Base-by-base conservation (phyloP, 2,329 filamentous ascomycete species). In the Rhexocercosporidium sp. region DNA sequence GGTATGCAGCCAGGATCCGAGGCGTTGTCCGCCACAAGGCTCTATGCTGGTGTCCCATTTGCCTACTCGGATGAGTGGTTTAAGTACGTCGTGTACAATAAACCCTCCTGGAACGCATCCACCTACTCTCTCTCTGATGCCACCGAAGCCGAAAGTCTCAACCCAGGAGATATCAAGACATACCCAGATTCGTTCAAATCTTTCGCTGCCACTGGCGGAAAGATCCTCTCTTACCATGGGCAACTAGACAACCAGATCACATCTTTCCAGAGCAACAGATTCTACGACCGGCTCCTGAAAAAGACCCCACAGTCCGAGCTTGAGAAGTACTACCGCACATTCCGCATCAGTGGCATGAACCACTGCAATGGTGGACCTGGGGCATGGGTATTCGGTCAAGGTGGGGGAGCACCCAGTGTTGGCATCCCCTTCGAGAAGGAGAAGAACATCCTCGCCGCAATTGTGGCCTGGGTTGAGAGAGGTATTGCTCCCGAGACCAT, bases 281-380 rank as follows among this genome's bases (percentile, higher is more conserved):
- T 74, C 29, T 75, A 76, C 62, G 61, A 74, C 8, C 59, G 69
- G 31, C 68, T 75, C 0, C 31, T 71, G 84, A 27, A 25, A 25
- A n/a, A 65, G 53, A 59, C 46, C 14, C 18, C 62, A n/a, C 27
- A 59, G 22, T 44, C 20, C 20, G 39, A 65, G 41, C 29, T 65
- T 5, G 81, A 84, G 65, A 71, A 75, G 1, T 84, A 82, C 66
- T 81, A 84, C 70, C 80, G 85, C 57, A 82, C 80, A 75, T 87
- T 88, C 78, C 79, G 80, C 37, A 83, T 83, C 74, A 82, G 74
- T 66, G 86, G 85, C 7, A 84, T 85, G 78, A 77, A 73, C 4
- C 85, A 88, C 74, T 88, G 85, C 72, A 73, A 69, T 29, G 78
- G 79, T 3, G 85, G 86, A 16, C 78, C 76, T 0, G 84, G 84